A percentile compares a stretch with the other conserved stretches of the same genome.
phyloP scores from a whole-genome alignment of 1,284 basidiomycete species.

The Meira miltonrushii region DNA sequence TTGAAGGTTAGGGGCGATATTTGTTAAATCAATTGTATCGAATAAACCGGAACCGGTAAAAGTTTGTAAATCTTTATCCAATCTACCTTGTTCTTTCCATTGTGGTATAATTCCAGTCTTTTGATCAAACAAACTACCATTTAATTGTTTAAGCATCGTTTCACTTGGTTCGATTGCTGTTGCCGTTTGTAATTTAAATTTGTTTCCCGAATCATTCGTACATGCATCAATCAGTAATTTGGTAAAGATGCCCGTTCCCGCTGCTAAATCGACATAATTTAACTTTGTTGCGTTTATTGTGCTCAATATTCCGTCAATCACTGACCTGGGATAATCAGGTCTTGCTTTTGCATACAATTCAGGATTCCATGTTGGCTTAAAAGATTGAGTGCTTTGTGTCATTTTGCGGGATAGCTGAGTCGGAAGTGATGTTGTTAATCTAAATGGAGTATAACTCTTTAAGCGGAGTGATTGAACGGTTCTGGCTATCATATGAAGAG shows the following conservation, averaged over 20 bases:
- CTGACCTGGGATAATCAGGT: constrained; percentile 6
- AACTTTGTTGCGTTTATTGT: constrained; percentile 3
- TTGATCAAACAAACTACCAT: background rate
- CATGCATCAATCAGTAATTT: constrained; percentile 31
- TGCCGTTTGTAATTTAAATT: background rate
- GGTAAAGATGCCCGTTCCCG: constrained; percentile 45
- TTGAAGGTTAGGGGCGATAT: background rate
- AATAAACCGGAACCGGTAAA: background rate
- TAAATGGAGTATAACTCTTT: too few species aligned
- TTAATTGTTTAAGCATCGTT: constrained; percentile 4
- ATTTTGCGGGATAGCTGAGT: too few species aligned
- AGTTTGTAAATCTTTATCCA: constrained; percentile 1
- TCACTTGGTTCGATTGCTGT: constrained; percentile 2
- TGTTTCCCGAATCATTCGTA: background rate
- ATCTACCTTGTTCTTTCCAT: background rate
- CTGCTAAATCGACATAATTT: constrained; percentile 43
- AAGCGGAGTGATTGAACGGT: background rate
- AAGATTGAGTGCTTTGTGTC: too few species aligned
- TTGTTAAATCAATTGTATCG: background rate
- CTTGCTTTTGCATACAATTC: constrained; percentile 10
- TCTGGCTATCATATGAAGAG: background rate
- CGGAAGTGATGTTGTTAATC: background rate
- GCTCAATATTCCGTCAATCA: background rate
- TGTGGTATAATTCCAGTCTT: background rate
- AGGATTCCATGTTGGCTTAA: constrained; percentile 2